A percentile compares a stretch with the other conserved stretches of the same genome.
Evolutionary conservation across 106 monocot species (phyloP).

Genomic region (Dioscorea dumetorum): DNA sequence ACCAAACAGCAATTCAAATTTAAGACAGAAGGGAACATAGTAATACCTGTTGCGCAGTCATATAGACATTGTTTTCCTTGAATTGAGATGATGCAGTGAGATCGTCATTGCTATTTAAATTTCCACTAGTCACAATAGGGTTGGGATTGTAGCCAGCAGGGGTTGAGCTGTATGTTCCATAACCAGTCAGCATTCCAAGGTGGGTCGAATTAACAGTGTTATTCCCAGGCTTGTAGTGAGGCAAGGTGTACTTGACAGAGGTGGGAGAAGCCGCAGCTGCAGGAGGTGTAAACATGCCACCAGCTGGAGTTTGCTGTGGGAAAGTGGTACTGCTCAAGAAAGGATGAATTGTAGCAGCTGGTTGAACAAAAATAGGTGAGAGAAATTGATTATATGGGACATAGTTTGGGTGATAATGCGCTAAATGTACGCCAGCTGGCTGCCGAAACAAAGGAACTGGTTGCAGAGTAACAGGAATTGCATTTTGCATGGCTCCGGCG

Average conservation of each 20-base stretch:
- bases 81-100: conserved; percentile 55
- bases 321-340: conserved; percentile 60
- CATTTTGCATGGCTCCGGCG: conserved; percentile 36
- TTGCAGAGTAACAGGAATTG: conserved; percentile 52
- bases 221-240: conserved; percentile 61
- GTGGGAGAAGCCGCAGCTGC: conserved; percentile 29
- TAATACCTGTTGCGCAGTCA: conserved; percentile 68
- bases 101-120: conserved; percentile 41
- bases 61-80: conserved; percentile 72
- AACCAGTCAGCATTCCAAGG: conserved; percentile 27
- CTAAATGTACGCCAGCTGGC: conserved; percentile 61
- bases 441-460: conserved; percentile 72
- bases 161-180: conserved; percentile 51
- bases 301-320: conserved; percentile 67
- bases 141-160: conserved; percentile 35
- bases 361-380: conserved; percentile 61
- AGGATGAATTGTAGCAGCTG: conserved; percentile 47
- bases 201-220: conserved; percentile 31
- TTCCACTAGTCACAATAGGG: conserved; percentile 29
- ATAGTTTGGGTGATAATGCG: conserved; percentile 80
- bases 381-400: conserved; percentile 72
- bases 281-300: conserved; percentile 45
- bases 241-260: conserved; percentile 48
- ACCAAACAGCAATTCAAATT: too few relatives aligned
- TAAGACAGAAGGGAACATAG: neutral